Evolutionary conservation across 495 filamentous ascomycete genomes (phyloP), one percentile per base, ranked within the genome.

Genomic region (Podospora tetraspora): DNA sequence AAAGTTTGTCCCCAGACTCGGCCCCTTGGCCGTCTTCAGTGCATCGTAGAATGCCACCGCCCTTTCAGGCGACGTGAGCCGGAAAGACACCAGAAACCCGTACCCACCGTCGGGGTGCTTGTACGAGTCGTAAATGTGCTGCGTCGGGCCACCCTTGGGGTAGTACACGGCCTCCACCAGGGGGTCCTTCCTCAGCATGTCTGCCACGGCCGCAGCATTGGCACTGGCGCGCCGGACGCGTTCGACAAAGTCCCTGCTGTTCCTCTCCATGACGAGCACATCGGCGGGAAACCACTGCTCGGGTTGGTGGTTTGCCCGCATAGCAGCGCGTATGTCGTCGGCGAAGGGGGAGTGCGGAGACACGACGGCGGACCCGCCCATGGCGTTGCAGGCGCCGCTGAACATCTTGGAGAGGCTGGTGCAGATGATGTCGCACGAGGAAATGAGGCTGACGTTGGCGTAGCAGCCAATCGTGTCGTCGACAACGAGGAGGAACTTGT

Each of bases 351-450:
- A 64, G 0, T 1, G 2, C 0, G 70, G 70, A 12, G 67, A 71
- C 9, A 74, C 4, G 2, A 57, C 32, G 1, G 62, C 32, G 0
- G 67, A 66, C 1, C 75, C 75, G 23, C 75, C 75, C 75, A 77
- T 74, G 23, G 73, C 75, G 24, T 77, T 71, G 32, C 70, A 76
- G 21, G 7, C 34, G 8, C 75, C 75, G 58, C 70, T 70, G 19
- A 74, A 74, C 74, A 77, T 73, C 37, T 77, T 77, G 23, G 72
- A 71, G 57, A 77, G 59, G 66, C 74, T 76, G 0, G 74, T 76
- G 62, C 70, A 73, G 12, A 74, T 22, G 0, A 71, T 64, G 29
- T 76, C 71, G 37, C 74, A 76, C 1, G 32, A n/a, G 0, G 16
- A 0, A 2, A 76, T 37, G 13, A 77, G 27, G 27, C 27, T 25